These are phyloP conservation scores for Hypoxylon sp. DNA, from an alignment of 2,329 filamentous ascomycete genomes.

Conservation along the genomic window DNA sequence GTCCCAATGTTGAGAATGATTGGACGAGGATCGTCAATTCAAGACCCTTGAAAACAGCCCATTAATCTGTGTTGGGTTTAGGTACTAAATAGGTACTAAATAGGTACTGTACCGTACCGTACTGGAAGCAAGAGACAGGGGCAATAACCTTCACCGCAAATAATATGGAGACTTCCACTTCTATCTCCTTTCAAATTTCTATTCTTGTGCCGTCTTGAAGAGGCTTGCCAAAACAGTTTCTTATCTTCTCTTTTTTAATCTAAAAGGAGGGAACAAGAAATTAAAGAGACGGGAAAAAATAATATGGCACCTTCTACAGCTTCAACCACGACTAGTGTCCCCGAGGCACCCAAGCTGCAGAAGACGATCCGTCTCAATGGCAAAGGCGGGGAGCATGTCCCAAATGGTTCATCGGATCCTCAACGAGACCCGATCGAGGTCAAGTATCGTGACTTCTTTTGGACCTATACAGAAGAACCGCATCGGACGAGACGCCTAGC, in stretches of 20 bases:
- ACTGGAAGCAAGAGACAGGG: conserved; percentile 22
- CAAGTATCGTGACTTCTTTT: conserved; percentile 83
- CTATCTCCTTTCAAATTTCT: conserved; percentile 35
- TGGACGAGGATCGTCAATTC: conserved; percentile 43
- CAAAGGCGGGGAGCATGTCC: conserved; percentile 37
- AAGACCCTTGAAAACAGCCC: conserved; percentile 32
- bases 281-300: conserved; percentile 10
- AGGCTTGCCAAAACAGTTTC: conserved; percentile 12
- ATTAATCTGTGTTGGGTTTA: conserved; percentile 36
- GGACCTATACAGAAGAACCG: conserved; percentile 99
- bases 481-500: conserved; percentile 90
- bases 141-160: conserved; percentile 44
- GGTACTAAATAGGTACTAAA: background rate
- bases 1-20: conserved; percentile 32
- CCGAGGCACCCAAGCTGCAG: conserved; percentile 40
- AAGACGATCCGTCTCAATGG: conserved; percentile 50
- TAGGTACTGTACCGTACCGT: conserved; percentile 1
- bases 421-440: conserved; percentile 59
- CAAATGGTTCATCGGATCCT: conserved; percentile 35
- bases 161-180: conserved; percentile 39
- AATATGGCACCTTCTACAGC: conserved; percentile 52
- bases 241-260: conserved; percentile 9
- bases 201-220: conserved; percentile 26
- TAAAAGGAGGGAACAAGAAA: background rate
- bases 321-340: conserved; percentile 51